Evolutionary conservation across 164 flowering plant species (phyloP).

Genomic region (Vitis vinifera): DNA sequence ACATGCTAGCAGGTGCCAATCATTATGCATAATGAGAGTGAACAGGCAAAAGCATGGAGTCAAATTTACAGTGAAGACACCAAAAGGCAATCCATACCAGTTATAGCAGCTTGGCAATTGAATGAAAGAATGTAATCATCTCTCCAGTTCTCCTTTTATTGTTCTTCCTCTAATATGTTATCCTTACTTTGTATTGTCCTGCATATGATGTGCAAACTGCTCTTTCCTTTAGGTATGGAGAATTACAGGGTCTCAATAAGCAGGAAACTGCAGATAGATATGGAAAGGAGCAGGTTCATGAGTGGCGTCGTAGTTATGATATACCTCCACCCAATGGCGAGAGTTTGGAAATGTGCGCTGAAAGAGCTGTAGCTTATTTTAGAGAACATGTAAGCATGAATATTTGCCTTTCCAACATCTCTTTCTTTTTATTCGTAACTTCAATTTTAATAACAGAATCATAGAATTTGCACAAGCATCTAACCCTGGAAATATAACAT

Average conservation of each 20-base stretch:
- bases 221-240: slow-evolving; percentile 77
- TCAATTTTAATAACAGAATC: not conserved
- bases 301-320: slow-evolving; percentile 96
- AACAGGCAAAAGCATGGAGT: slow-evolving; percentile 86
- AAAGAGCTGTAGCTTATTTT: slow-evolving; percentile 98
- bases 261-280: slow-evolving; percentile 96
- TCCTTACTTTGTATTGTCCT: not conserved
- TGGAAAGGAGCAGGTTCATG: slow-evolving; percentile 92
- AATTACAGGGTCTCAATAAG: slow-evolving; percentile 95
- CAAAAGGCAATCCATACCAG: slow-evolving; percentile 88
- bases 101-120: slow-evolving; percentile 86
- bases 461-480: slow-evolving; percentile 8
- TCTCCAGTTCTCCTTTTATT: slow-evolving; percentile 1
- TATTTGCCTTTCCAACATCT: not conserved
- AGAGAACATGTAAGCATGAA: slow-evolving; percentile 55
- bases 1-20: slow-evolving; percentile 74
- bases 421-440: not conserved
- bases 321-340: slow-evolving; percentile 98
- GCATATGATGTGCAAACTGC: not conserved
- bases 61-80: slow-evolving; percentile 89
- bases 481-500: slow-evolving; percentile 14
- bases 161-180: not conserved
- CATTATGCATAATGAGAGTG: slow-evolving; percentile 77
- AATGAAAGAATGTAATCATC: slow-evolving; percentile 89
- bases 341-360: slow-evolving; percentile 99